These are phyloP conservation scores for Chlorella sp. DNA, from an alignment of 139 green algal genomes.

Conservation along the genomic window DNA sequence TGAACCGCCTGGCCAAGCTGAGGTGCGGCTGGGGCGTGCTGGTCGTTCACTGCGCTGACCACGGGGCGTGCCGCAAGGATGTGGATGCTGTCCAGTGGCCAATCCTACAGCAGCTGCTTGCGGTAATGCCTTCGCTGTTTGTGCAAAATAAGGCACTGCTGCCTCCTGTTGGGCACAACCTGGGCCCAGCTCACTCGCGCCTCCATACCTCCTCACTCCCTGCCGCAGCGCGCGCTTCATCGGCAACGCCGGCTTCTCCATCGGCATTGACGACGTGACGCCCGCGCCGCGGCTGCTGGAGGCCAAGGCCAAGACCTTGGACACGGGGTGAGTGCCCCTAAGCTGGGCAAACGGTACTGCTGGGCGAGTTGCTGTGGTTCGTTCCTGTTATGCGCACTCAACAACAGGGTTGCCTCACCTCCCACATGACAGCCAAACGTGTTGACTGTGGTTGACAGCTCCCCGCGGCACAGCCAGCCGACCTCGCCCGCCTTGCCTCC, in stretches of 20 bases:
- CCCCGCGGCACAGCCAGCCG: too few species aligned
- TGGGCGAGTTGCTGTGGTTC: background rate
- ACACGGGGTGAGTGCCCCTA: slow-evolving; percentile 45
- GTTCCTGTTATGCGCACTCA: background rate
- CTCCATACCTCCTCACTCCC: background rate
- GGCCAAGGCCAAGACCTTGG: slow-evolving; percentile 59
- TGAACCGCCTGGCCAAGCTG: slow-evolving; percentile 95
- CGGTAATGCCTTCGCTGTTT: too few species aligned
- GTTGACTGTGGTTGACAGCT: too few species aligned
- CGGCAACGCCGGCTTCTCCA: slow-evolving; percentile 93
- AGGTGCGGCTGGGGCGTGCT: slow-evolving; percentile 25
- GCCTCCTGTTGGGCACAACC: too few species aligned
- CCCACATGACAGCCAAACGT: background rate
- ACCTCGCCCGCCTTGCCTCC: background rate
- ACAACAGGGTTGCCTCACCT: too few species aligned
- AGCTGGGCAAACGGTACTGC: background rate
- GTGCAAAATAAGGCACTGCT: too few species aligned
- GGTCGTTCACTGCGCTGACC: too few species aligned
- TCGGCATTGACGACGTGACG: slow-evolving; percentile 97
- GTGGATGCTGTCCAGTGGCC: too few species aligned
- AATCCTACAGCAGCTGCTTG: too few species aligned
- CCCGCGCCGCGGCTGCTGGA: slow-evolving; percentile 64
- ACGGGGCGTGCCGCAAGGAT: too few species aligned
- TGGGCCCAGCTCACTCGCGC: too few species aligned
- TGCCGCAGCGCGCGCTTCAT: slow-evolving; percentile 80